Evolutionary conservation across 1,284 basidiomycete genomes (phyloP).

Genomic region (Sphagnurus paluster): DNA sequence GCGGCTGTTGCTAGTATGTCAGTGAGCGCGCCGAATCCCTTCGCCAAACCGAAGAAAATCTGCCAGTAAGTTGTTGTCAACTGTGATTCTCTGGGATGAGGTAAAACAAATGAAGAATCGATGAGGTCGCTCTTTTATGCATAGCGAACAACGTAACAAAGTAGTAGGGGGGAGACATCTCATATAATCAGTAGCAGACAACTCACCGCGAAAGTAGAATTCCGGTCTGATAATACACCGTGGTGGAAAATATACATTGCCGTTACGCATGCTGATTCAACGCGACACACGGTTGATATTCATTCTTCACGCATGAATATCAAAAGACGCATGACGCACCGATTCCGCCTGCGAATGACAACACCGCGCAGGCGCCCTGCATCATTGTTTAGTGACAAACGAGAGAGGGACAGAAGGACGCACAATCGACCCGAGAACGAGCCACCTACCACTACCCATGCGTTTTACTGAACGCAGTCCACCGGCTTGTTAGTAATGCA

Average conservation of each 20-base stretch:
- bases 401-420: too few relatives aligned
- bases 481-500: too few relatives aligned
- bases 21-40: conserved; percentile 41
- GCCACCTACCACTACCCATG: conserved; percentile 14
- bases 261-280: conserved; percentile 24
- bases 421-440: conserved; percentile 21
- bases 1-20: conserved; percentile 43
- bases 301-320: not conserved
- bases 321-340: conserved; percentile 11
- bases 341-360: conserved; percentile 22
- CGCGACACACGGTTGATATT: too few relatives aligned
- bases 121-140: too few relatives aligned
- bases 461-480: conserved; percentile 17
- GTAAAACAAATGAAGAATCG: too few relatives aligned
- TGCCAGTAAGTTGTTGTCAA: conserved; percentile 33
- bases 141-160: too few relatives aligned
- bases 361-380: conserved; percentile 13
- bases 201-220: conserved; percentile 31
- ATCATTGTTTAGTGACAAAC: too few relatives aligned
- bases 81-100: too few relatives aligned
- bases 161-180: too few relatives aligned
- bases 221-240: conserved; percentile 27
- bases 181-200: conserved; percentile 28
- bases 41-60: conserved; percentile 42
- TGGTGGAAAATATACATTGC: conserved; percentile 30